Base-by-base conservation (phyloP, 768 basidiomycete species). In the Leccinum rimulosum region DNA sequence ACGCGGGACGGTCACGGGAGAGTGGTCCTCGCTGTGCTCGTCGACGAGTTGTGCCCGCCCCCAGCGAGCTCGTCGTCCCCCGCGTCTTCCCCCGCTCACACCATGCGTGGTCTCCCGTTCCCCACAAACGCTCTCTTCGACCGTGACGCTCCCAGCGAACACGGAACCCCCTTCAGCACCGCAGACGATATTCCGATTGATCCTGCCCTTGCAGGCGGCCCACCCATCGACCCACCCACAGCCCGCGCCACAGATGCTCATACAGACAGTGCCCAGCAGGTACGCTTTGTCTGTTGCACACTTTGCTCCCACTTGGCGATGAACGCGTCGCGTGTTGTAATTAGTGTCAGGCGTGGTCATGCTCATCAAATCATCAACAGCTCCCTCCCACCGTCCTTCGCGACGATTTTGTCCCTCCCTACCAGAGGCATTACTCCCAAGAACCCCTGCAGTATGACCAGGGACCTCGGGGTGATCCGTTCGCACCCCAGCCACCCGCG, bases 381-480 rank as follows among this genome's bases (percentile, higher is more conserved):
- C 55, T 57, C 14, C 66, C 66, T 50, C 67, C 70, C 40, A 59
- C 65, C 50, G 62, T 71, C 57, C 45, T 71, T 53, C 77, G 77
- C n/a, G 72, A 70, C 38, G 70, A 58, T 17, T 54, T 75, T 33
- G 28, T 51, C 3, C 63, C 33, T 2, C 58, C 40, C 11, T 61
- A 22, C 25, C 60, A 54, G 48, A 60, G 61, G 52, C 61, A 68
- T 17, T 68, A 71, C 52, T 71, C 76, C 27, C 69, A 64, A 63
- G 68, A 73, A 48, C 74, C 74, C 33, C 73, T 75, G 56, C 84
- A 84, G 59, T 90, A 89, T 68, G 81, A 85, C 38, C 83, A 88
- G 70, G 88, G 84, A 25, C 90, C 91, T 15, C 87, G 89, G 67
- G 90, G 91, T 60, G 91, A 91, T 74, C 89, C 90, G 40, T 92